Base-by-base conservation (phyloP, 768 basidiomycete genomes). In the Suillus paluster region DNA sequence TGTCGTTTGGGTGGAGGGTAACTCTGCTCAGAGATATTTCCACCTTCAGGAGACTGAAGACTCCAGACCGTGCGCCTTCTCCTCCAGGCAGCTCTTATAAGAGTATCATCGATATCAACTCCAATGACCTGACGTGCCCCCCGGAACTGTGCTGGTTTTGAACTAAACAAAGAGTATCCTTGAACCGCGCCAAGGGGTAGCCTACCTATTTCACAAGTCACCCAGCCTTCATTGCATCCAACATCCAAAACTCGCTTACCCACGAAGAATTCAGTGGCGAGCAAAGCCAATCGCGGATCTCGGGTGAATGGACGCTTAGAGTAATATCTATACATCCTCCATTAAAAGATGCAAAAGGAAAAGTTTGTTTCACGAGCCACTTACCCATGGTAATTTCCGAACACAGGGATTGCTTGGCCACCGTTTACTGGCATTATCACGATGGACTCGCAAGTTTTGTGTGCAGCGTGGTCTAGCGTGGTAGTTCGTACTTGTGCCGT, bases 201-300 rank as follows among this genome's bases (percentile, higher is more conserved):
- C 79, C 53, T 64, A 89, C 94, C 94, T n/a, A 95, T 86, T 71
- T 95, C 92, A 70, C 90, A 90, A 1, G 91, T 89, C 39, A 96
- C 87, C 82, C 84, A 86, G 9, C 94, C 94, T 69, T 92, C 88
- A 71, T 96, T 97, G 71, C 92, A 93, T 1, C 94, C 94, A 0
- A 96, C 76, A 73, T 97, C 94, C 12, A 97, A 81, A 3, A 95
- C 88, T 52, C 79, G 77, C 61, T 84, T 84, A 15, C 74, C 82
- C 4, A 62, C 30, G 66, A 95, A 87, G 38, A 90, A 76, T 1
- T 73, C 66, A 4, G 73, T 44, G 0, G 88, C 87, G 2, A 97
- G 76, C 19, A 88, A 75, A 1, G 81, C 78, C 2, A 97, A 80
- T 17, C 95, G 84, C 0, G 84, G 81, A 71, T 95, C 92, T 38